Conservation (phyloP, 139 green algal genomes). For the Coccomyxa sp. region DNA sequence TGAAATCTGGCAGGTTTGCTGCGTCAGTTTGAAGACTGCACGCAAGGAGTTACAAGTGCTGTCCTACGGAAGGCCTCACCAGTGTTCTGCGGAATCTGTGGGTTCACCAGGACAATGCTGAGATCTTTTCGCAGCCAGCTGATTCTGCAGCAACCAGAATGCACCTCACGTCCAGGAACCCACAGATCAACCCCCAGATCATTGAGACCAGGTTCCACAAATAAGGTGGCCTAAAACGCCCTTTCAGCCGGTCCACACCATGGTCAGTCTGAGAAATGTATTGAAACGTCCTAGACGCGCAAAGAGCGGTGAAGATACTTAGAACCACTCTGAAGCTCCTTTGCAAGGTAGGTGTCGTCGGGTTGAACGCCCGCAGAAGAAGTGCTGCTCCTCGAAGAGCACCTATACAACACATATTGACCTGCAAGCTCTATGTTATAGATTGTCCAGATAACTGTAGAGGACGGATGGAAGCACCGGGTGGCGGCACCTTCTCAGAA, state of each 20-base stretch:
- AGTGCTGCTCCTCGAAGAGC: too few relatives aligned
- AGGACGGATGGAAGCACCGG: too few relatives aligned
- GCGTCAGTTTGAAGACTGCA: neutral
- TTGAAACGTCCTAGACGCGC: too few relatives aligned
- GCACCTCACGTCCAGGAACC: neutral
- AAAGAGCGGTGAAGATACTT: neutral
- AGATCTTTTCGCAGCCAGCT: slow-evolving; percentile 53
- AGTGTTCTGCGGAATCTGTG: slow-evolving; percentile 66
- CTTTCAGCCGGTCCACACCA: neutral
- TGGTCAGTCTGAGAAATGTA: too few relatives aligned
- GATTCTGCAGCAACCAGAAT: slow-evolving; percentile 14
- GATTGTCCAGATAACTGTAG: too few relatives aligned
- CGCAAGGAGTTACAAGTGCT: neutral
- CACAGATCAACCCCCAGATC: neutral
- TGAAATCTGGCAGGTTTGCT: neutral
- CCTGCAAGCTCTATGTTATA: too few relatives aligned
- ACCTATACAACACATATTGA: too few relatives aligned
- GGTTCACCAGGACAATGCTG: slow-evolving; percentile 68
- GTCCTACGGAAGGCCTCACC: neutral
- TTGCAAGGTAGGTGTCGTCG: neutral
- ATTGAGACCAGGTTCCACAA: neutral
- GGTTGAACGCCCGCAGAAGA: too few relatives aligned
- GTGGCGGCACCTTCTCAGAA: too few relatives aligned
- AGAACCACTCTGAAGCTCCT: neutral
- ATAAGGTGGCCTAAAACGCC: neutral